Evolutionary conservation across 805 yeast species (phyloP).

Genomic region (Cyberlindnera nakhonratchasimensis): DNA sequence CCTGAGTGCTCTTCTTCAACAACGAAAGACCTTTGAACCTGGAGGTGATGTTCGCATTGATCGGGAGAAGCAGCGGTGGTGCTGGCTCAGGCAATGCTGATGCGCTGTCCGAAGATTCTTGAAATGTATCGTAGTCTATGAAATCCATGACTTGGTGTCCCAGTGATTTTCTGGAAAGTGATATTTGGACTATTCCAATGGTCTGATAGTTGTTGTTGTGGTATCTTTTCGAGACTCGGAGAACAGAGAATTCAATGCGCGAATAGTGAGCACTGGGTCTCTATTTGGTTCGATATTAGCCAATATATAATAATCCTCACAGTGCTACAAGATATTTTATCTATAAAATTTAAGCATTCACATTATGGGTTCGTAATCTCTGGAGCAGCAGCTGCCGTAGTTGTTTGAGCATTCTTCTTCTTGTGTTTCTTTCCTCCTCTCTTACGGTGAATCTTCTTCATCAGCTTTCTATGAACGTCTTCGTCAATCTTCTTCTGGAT

Average conservation of each 20-base stretch:
- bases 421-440: conserved; percentile 28
- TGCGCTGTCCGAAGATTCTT: not conserved
- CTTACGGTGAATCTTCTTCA: conserved; percentile 23
- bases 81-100: conserved; percentile 34
- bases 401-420: conserved; percentile 11
- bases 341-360: too few species aligned
- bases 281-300: too few species aligned
- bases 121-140: conserved; percentile 27
- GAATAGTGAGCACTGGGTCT: too few species aligned
- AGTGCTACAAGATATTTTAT: not conserved
- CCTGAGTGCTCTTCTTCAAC: conserved; percentile 23
- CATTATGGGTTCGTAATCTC: not conserved
- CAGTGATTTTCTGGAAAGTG: too few species aligned
- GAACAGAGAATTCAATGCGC: not conserved
- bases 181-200: not conserved
- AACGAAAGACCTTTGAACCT: conserved; percentile 36
- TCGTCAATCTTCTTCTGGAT: conserved; percentile 10
- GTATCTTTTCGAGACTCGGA: not conserved
- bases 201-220: not conserved
- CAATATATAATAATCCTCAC: too few species aligned
- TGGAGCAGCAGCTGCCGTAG: not conserved
- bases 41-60: conserved; percentile 34
- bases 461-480: conserved; percentile 17
- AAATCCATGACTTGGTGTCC: conserved; percentile 22
- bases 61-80: conserved; percentile 37